Base-by-base conservation (phyloP, 2,329 filamentous ascomycete genomes). In the Aspergillus aculeatinus region DNA sequence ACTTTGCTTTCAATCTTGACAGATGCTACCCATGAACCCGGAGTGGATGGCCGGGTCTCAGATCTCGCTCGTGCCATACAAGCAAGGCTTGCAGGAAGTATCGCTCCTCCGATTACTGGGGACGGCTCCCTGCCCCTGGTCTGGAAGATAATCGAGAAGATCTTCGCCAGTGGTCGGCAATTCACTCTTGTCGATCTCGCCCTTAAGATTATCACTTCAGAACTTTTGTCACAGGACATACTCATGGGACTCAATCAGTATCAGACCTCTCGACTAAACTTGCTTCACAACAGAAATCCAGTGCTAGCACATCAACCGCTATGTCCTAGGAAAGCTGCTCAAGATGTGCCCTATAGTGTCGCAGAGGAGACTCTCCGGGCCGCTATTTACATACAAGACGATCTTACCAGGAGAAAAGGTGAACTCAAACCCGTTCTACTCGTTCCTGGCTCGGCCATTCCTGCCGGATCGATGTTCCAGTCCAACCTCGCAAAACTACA, bases 391-490 rank as follows among this genome's bases (percentile, higher is more conserved):
- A 83, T 85, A 49, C 82, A 83, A 1, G 48, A 74, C 0, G 70
- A 67, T 14, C 86, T 85, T 72, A 77, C 77, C 12, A 78, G 76
- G 61, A 81, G 81, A 12, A 66, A 73, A 14, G 56, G 65, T 27
- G 64, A 61, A 2, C 77, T 78, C 53, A 76, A 74, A 27, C 82
- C 82, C 0, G 76, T 85, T 19, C 75, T 86, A 12, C 75, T 86
- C 11, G 76, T 85, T 5, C 82, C 82, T 2, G 83, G 83, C 2
- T 86, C 84, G 0, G 82, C 79, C 12, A 65, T 76, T 29, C 81
- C 79, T 12, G 83, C 80, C 2, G 80, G 79, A 50, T 70, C 72
- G 29, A 77, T 74, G 35, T 85, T 77, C 62, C 65, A 72, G 9
- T 76, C 73, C 57, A 85, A 81, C 67, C 78, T 83, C 57, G 80